Evolutionary conservation across 2,329 filamentous ascomycete genomes (phyloP).

Genomic region (Madurella fahalii): DNA sequence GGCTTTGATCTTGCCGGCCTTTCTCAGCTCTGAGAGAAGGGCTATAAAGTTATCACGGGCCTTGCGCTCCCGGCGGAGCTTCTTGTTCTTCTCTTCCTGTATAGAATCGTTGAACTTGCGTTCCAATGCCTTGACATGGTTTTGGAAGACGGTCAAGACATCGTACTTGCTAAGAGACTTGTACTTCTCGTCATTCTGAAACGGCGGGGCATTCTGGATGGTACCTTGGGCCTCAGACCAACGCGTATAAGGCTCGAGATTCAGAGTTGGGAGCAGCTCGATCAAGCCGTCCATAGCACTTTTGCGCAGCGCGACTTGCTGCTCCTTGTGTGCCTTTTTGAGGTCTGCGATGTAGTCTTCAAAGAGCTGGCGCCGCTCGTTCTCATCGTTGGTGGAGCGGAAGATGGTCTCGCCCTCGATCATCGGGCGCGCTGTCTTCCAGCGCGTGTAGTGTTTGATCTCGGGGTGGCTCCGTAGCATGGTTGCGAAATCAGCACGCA

Average conservation of each 20-base stretch:
- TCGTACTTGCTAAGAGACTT: constrained; percentile 82
- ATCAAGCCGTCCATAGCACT: constrained; percentile 81
- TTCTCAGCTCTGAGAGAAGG: constrained; percentile 70
- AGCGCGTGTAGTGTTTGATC: constrained; percentile 94
- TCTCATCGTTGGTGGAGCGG: constrained; percentile 81
- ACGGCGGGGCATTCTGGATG: constrained; percentile 72
- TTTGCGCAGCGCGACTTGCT: constrained; percentile 67
- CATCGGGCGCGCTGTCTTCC: constrained; percentile 92
- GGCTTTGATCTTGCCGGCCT: constrained; percentile 78
- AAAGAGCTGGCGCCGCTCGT: constrained; percentile 83
- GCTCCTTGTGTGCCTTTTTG: constrained; percentile 73
- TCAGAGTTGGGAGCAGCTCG: constrained; percentile 70
- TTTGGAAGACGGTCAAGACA: constrained; percentile 87
- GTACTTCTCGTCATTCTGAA: constrained; percentile 81
- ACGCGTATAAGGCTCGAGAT: constrained; percentile 87
- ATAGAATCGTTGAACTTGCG: constrained; percentile 85
- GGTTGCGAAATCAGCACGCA: constrained; percentile 87
- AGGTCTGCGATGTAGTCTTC: constrained; percentile 88
- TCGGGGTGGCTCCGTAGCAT: constrained; percentile 97
- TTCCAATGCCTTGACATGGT: constrained; percentile 89
- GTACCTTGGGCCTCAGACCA: constrained; percentile 87
- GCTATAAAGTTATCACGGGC: constrained; percentile 76
- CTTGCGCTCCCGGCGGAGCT: constrained; percentile 77
- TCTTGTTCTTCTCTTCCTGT: constrained; percentile 80
- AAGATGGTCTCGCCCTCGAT: constrained; percentile 96